phyloP scores from a whole-genome alignment of 2,329 filamentous ascomycete species.

The Epichloe elymi region DNA sequence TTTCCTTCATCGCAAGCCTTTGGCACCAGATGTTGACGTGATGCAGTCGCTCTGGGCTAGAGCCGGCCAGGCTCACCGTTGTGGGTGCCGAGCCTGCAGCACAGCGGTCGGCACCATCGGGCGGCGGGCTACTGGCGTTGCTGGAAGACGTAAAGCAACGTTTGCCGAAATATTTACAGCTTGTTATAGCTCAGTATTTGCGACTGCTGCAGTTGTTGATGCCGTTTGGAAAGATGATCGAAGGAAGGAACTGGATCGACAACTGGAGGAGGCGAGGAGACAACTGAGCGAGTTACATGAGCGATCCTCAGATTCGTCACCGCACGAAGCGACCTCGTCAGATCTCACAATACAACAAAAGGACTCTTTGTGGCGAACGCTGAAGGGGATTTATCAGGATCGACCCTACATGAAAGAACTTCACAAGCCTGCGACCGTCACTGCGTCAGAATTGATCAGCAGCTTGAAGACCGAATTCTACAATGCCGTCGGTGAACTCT shows the following conservation, averaged over 20 bases:
- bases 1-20: background rate
- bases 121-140: slow-evolving; percentile 36
- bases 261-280: slow-evolving; percentile 41
- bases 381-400: slow-evolving; percentile 19
- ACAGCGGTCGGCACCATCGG: slow-evolving; percentile 34
- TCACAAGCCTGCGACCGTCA: slow-evolving; percentile 16
- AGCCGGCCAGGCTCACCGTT: slow-evolving; percentile 49
- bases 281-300: slow-evolving; percentile 28
- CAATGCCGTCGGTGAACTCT: slow-evolving; percentile 11
- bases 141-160: slow-evolving; percentile 34
- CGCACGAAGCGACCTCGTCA: slow-evolving; percentile 4
- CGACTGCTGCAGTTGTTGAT: slow-evolving; percentile 50
- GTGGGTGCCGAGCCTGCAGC: slow-evolving; percentile 49
- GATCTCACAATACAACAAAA: slow-evolving; percentile 16
- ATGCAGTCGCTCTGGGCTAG: slow-evolving; percentile 62
- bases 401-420: slow-evolving; percentile 25
- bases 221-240: slow-evolving; percentile 43
- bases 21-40: slow-evolving; percentile 11
- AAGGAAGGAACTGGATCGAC: slow-evolving; percentile 46
- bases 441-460: slow-evolving; percentile 15
- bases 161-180: slow-evolving; percentile 48
- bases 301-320: slow-evolving; percentile 13
- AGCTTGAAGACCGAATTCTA: slow-evolving; percentile 18
- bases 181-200: slow-evolving; percentile 55
- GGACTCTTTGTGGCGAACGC: slow-evolving; percentile 17